These are phyloP conservation scores for Blastocystis sp. DNA, from an alignment of 352 stramenopile species.

Conservation along the genomic window DNA sequence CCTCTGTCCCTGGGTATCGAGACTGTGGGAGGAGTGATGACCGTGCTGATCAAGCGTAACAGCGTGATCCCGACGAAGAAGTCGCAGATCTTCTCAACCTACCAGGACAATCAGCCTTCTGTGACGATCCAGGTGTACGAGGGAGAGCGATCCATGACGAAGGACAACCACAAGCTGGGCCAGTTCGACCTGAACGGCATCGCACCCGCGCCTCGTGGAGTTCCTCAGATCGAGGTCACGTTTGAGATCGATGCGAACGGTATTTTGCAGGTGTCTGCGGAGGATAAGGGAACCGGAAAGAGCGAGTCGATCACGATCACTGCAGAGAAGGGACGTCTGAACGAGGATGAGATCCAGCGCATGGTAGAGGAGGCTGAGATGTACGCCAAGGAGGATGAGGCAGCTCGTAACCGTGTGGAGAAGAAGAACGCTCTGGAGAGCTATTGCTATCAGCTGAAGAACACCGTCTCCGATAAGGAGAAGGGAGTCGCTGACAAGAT, in stretches of 20 bases:
- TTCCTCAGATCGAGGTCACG: slow-evolving; percentile 95
- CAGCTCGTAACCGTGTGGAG: slow-evolving; percentile 83
- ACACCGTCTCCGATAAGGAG: slow-evolving; percentile 85
- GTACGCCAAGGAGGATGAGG: slow-evolving; percentile 96
- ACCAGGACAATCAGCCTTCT: slow-evolving; percentile 94
- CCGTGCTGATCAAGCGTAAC: slow-evolving; percentile 96
- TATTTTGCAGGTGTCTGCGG: slow-evolving; percentile 92
- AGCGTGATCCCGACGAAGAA: slow-evolving; percentile 97
- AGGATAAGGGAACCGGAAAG: slow-evolving; percentile 98
- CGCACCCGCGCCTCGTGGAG: slow-evolving; percentile 88
- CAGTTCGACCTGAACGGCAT: slow-evolving; percentile 97
- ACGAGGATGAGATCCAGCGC: slow-evolving; percentile 94
- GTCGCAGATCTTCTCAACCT: slow-evolving; percentile 96
- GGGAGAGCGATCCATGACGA: slow-evolving; percentile 96
- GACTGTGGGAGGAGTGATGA: slow-evolving; percentile 97
- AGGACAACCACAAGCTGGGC: slow-evolving; percentile 96
- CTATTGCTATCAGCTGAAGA: slow-evolving; percentile 91
- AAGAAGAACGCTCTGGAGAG: slow-evolving; percentile 89
- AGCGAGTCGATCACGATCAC: slow-evolving; percentile 96
- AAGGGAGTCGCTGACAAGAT: slow-evolving; percentile 88
- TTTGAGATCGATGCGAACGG: slow-evolving; percentile 99
- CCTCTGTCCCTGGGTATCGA: slow-evolving; percentile 96
- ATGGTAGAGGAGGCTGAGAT: slow-evolving; percentile 96
- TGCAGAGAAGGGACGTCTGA: slow-evolving; percentile 93
- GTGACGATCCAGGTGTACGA: slow-evolving; percentile 91